These are phyloP conservation scores for Dendrocalamus sinicus DNA, from an alignment of 176 grass and related monocot species.

Conservation along the genomic window DNA sequence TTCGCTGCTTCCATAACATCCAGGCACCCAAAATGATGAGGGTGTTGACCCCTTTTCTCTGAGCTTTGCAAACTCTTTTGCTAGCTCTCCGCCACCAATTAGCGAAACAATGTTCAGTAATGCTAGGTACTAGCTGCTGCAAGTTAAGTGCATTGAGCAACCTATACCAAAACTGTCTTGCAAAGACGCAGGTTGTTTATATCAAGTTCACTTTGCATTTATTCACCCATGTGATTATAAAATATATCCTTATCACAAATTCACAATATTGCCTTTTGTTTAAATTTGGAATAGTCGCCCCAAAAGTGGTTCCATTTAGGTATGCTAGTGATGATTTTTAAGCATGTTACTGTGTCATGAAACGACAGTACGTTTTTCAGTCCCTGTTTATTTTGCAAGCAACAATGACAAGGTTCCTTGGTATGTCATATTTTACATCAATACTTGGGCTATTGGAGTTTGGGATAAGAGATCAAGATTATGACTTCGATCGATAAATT, in stretches of 20 bases:
- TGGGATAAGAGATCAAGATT: not conserved
- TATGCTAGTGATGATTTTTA: conserved; percentile 4
- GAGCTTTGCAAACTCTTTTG: too few species aligned
- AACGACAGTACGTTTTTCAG: not conserved
- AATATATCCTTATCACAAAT: not conserved
- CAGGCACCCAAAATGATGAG: too few species aligned
- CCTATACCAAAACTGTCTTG: too few species aligned
- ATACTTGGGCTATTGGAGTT: conserved; percentile 15
- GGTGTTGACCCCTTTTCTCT: too few species aligned
- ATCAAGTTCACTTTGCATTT: conserved; percentile 26
- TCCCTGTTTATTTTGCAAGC: conserved; percentile 32
- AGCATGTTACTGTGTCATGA: conserved; percentile 7
- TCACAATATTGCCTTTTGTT: conserved; percentile 22
- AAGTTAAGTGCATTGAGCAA: too few species aligned
- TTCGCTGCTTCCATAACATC: too few species aligned
- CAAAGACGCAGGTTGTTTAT: too few species aligned
- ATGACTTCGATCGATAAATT: conserved; percentile 23
- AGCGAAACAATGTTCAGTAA: too few species aligned
- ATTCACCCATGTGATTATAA: not conserved
- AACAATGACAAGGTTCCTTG: conserved; percentile 21
- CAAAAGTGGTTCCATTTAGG: conserved; percentile 26
- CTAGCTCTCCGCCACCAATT: too few species aligned
- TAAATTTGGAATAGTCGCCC: conserved; percentile 2
- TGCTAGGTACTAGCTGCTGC: too few species aligned
- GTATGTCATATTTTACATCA: conserved; percentile 27